Evolutionary conservation across 1,284 basidiomycete genomes (phyloP).

Genomic region (Sporisorium sorghi): DNA sequence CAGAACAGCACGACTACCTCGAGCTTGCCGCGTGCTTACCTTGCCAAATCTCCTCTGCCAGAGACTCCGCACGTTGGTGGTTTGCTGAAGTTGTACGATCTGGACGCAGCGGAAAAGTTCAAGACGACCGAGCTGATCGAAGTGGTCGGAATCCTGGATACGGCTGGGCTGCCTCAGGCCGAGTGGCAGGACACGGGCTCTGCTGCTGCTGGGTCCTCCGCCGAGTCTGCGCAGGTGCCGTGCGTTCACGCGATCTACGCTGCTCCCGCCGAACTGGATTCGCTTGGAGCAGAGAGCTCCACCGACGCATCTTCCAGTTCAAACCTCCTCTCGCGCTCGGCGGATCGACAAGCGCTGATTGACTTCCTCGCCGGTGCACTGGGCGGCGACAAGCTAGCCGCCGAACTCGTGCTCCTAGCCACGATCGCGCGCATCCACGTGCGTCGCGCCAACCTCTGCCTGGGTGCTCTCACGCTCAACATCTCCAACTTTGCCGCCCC

Average conservation of each 20-base stretch:
- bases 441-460: slow-evolving; percentile 77
- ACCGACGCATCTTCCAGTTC: slow-evolving; percentile 4
- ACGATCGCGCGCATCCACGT: slow-evolving; percentile 79
- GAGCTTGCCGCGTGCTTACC: slow-evolving; percentile 25
- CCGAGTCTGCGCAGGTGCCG: slow-evolving; percentile 38
- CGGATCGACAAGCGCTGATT: slow-evolving; percentile 36
- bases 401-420: slow-evolving; percentile 81
- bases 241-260: slow-evolving; percentile 59
- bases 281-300: neutral
- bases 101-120: slow-evolving; percentile 58
- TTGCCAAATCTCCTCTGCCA: slow-evolving; percentile 37
- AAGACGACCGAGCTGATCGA: slow-evolving; percentile 64
- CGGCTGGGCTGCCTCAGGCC: slow-evolving; percentile 37
- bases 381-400: slow-evolving; percentile 71
- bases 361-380: slow-evolving; percentile 47
- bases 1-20: slow-evolving; percentile 10
- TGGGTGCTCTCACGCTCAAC: slow-evolving; percentile 76
- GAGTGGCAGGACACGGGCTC: slow-evolving; percentile 52
- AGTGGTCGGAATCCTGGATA: slow-evolving; percentile 61
- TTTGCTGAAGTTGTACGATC: slow-evolving; percentile 58
- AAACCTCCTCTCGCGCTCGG: slow-evolving; percentile 14
- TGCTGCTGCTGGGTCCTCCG: slow-evolving; percentile 11
- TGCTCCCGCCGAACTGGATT: slow-evolving; percentile 31
- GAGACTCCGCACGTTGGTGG: slow-evolving; percentile 37
- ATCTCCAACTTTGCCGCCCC: slow-evolving; percentile 66